These are phyloP conservation scores for Aspergillus sp. DNA, from an alignment of 2,329 filamentous ascomycete species.

Conservation along the genomic window DNA sequence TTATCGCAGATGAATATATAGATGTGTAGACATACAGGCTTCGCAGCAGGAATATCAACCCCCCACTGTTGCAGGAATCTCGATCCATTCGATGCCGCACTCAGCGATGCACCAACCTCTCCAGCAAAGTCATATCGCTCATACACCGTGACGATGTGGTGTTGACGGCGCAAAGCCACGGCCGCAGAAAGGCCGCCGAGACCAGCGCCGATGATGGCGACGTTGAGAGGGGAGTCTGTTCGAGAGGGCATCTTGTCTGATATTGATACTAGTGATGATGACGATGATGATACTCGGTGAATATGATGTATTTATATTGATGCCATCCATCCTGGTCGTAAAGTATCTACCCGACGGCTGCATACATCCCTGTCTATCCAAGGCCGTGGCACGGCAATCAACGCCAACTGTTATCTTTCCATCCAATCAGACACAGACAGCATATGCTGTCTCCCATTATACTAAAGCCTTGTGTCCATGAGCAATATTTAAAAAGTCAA, in stretches of 20 bases:
- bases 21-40: constrained; percentile 8
- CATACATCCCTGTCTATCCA: constrained; percentile 1
- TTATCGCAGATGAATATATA: too few relatives aligned
- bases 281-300: too few relatives aligned
- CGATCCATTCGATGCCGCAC: constrained; percentile 16
- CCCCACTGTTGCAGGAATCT: constrained; percentile 18
- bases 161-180: constrained; percentile 14
- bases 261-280: neutral
- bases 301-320: too few relatives aligned
- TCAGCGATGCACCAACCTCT: constrained; percentile 18
- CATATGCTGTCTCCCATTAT: too few relatives aligned
- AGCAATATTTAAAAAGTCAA: too few relatives aligned
- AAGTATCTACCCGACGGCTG: constrained; percentile 22
- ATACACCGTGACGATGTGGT: constrained; percentile 17
- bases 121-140: constrained; percentile 19
- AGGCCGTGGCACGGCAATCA: too few relatives aligned
- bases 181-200: constrained; percentile 17
- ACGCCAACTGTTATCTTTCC: too few relatives aligned
- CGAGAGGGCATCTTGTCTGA: constrained; percentile 13
- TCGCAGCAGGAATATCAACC: constrained; percentile 14
- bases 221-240: constrained; percentile 16
- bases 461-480: too few relatives aligned
- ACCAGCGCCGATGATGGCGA: constrained; percentile 22
- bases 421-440: too few relatives aligned
- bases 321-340: neutral